These are phyloP conservation scores for Didymella glomerata DNA, from an alignment of 2,329 filamentous ascomycete species.

Conservation along the genomic window DNA sequence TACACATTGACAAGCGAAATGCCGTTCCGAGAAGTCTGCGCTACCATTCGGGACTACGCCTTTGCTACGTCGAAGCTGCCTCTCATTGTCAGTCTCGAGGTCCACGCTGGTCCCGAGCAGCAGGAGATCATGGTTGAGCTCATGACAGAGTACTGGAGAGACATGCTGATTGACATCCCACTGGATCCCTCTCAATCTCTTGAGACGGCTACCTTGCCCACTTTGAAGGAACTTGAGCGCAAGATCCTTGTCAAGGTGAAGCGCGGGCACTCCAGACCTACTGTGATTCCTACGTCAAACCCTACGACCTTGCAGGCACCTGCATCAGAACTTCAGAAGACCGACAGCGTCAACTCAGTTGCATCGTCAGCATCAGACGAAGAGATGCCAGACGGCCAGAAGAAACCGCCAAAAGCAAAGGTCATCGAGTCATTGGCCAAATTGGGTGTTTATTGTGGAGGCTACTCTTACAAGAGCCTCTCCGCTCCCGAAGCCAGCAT, in stretches of 20 bases:
- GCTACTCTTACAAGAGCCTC: conserved; percentile 80
- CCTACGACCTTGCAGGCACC: conserved; percentile 44
- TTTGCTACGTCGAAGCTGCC: conserved; percentile 79
- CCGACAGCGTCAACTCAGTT: conserved; percentile 33
- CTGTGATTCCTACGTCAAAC: conserved; percentile 28
- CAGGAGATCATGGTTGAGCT: conserved; percentile 94
- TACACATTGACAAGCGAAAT: conserved; percentile 88
- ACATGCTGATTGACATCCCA: conserved; percentile 72
- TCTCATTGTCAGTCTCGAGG: conserved; percentile 90
- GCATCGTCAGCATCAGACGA: conserved; percentile 44
- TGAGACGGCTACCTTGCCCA: conserved; percentile 71
- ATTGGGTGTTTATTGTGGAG: conserved; percentile 86
- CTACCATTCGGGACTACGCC: conserved; percentile 78
- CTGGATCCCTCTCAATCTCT: conserved; percentile 38
- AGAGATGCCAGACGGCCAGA: conserved; percentile 53
- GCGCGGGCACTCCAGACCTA: conserved; percentile 51
- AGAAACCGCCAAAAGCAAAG: conserved; percentile 61
- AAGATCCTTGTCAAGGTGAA: conserved; percentile 74
- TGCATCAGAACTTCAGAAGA: conserved; percentile 33
- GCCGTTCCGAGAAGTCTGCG: conserved; percentile 85
- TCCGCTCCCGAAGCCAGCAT: conserved; percentile 66
- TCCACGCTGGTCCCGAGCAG: conserved; percentile 82
- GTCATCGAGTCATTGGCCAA: conserved; percentile 77
- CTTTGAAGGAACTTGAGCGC: conserved; percentile 69
- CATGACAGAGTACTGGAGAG: conserved; percentile 88